A percentile compares a stretch with the other conserved stretches of the same genome.
Conservation (phyloP, 768 basidiomycete species). For the Lentinus brumalis region DNA sequence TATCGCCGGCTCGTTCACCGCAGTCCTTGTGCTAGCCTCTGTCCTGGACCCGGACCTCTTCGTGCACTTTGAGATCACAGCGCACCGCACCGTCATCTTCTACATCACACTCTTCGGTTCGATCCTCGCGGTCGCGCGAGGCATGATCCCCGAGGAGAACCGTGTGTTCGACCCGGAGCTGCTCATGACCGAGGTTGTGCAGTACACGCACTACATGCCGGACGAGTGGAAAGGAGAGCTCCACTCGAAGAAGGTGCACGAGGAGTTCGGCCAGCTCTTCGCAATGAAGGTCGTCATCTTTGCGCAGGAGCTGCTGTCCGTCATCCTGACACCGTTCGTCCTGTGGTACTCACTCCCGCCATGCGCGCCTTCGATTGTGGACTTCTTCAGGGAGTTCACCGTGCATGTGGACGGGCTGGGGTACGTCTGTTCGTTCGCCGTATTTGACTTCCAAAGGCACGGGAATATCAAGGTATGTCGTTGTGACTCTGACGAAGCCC, state of each 20-base stretch:
- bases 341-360: conserved; percentile 90
- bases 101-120: conserved; percentile 89
- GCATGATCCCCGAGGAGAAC: conserved; percentile 96
- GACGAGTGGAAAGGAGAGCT: conserved; percentile 87
- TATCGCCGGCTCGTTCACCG: conserved; percentile 94
- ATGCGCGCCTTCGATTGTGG: conserved; percentile 89
- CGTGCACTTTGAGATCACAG: conserved; percentile 92
- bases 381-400: conserved; percentile 98
- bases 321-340: conserved; percentile 91
- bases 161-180: conserved; percentile 92
- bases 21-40: conserved; percentile 90
- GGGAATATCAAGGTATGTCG: conserved; percentile 81
- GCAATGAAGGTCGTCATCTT: conserved; percentile 91
- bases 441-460: conserved; percentile 95
- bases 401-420: conserved; percentile 96
- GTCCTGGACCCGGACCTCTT: conserved; percentile 93
- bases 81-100: conserved; percentile 90
- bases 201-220: conserved; percentile 96
- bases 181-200: conserved; percentile 89
- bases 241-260: conserved; percentile 90
- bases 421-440: conserved; percentile 97
- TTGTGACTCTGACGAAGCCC: background rate
- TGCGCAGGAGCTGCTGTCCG: conserved; percentile 84
- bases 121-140: conserved; percentile 84
- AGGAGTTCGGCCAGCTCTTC: conserved; percentile 90